Evolutionary conservation across 1,139 yeast species (phyloP).

Genomic region (Taphrina wiesneri): DNA sequence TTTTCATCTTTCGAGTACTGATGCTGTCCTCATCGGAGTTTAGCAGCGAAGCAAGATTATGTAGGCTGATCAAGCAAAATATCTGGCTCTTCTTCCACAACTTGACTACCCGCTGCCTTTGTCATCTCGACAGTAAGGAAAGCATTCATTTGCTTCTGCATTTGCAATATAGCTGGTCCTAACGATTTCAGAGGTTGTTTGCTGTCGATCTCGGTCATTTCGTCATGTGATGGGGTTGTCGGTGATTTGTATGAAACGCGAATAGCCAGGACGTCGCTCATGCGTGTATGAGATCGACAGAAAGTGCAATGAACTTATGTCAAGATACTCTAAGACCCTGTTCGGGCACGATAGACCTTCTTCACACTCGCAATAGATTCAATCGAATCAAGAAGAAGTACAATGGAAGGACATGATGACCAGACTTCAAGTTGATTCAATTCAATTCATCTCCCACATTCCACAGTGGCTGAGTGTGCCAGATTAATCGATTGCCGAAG

Average conservation of each 20-base stretch:
- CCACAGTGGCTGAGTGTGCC: background rate
- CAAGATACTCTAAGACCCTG: too few species aligned
- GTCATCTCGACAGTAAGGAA: conserved; percentile 7
- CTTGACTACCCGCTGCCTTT: background rate
- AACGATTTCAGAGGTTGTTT: background rate
- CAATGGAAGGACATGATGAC: too few species aligned
- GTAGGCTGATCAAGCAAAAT: background rate
- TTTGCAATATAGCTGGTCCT: background rate
- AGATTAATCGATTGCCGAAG: background rate
- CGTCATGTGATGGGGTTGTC: background rate
- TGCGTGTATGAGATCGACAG: too few species aligned
- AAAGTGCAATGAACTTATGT: too few species aligned
- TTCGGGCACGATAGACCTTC: too few species aligned
- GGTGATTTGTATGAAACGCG: background rate
- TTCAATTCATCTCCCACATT: too few species aligned
- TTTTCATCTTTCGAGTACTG: too few species aligned
- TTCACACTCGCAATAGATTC: too few species aligned
- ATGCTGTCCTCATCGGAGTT: too few species aligned
- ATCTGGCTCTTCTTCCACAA: background rate
- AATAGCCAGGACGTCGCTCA: background rate
- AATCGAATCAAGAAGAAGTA: too few species aligned
- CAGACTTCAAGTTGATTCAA: too few species aligned
- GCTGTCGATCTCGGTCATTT: background rate
- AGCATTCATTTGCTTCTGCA: conserved; percentile 7
- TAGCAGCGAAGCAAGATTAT: too few species aligned